A percentile compares a stretch with the other conserved stretches of the same genome.
phyloP scores from a whole-genome alignment of 2,329 filamentous ascomycete species.

The Chaetomiaceae sp. region DNA sequence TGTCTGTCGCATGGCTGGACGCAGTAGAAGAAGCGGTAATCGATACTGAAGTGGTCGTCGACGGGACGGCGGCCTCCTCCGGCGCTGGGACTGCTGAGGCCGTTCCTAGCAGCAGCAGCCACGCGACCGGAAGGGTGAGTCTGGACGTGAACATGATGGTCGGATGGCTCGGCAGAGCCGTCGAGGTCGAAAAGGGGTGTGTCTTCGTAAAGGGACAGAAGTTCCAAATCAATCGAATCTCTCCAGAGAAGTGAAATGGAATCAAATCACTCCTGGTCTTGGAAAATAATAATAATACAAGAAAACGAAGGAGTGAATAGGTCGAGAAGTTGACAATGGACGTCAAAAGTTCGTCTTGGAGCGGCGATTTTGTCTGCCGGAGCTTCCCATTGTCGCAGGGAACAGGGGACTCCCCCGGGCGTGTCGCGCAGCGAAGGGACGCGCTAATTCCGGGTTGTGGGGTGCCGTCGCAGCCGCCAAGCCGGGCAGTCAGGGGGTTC shows the following conservation, averaged over 20 bases:
- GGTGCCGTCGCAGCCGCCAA: not conserved
- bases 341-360: constrained; percentile 6
- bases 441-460: not conserved
- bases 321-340: not conserved
- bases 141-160: constrained; percentile 28
- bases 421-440: not conserved
- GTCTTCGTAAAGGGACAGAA: not conserved
- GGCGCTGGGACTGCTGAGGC: constrained; percentile 29
- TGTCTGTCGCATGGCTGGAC: constrained; percentile 39
- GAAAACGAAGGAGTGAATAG: constrained; percentile 9
- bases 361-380: constrained; percentile 21
- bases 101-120: constrained; percentile 27
- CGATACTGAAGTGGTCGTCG: constrained; percentile 46
- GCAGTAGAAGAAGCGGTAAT: constrained; percentile 40
- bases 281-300: not conserved
- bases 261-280: not conserved
- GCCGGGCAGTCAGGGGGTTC: not conserved
- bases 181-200: not conserved
- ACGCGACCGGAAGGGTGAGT: constrained; percentile 28
- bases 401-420: constrained; percentile 9
- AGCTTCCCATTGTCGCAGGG: not conserved
- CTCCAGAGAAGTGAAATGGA: not conserved
- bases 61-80: constrained; percentile 39
- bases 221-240: not conserved
- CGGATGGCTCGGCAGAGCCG: constrained; percentile 13